phyloP scores from a whole-genome alignment of 805 yeast genomes.

The Wickerhamiella australiensis region DNA sequence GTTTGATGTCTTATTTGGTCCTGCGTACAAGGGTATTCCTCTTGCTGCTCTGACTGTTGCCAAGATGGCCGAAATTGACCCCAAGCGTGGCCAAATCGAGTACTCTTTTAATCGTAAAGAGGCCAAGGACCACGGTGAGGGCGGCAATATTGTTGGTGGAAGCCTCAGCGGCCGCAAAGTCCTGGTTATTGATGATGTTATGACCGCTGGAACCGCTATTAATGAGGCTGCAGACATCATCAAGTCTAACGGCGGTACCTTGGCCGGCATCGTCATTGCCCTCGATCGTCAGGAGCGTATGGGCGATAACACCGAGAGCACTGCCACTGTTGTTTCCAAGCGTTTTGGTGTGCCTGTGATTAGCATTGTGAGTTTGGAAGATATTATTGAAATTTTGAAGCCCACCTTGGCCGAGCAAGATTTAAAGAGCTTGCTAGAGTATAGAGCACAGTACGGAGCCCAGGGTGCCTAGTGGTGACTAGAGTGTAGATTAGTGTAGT shows the following conservation, averaged over 20 bases:
- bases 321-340: constrained; percentile 67
- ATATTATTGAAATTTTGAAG: constrained; percentile 54
- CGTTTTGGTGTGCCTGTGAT: constrained; percentile 71
- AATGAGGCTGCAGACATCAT: constrained; percentile 85
- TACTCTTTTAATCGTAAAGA: constrained; percentile 89
- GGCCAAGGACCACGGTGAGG: constrained; percentile 94
- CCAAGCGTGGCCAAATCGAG: constrained; percentile 51
- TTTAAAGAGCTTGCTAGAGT: constrained; percentile 22
- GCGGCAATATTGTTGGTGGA: constrained; percentile 87
- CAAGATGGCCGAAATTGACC: constrained; percentile 77
- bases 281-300: constrained; percentile 88
- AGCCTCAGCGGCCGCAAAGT: constrained; percentile 57
- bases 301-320: constrained; percentile 55
- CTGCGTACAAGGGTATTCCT: constrained; percentile 97
- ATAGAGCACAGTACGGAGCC: constrained; percentile 26
- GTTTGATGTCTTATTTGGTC: constrained; percentile 89
- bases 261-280: constrained; percentile 79
- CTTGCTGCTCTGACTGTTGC: constrained; percentile 87
- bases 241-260: constrained; percentile 50
- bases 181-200: constrained; percentile 88
- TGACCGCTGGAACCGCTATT: constrained; percentile 98
- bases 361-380: constrained; percentile 63
- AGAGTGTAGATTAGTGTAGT: no score
- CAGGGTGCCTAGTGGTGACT: neutral
- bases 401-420: constrained; percentile 20